phyloP scores from a whole-genome alignment of 176 grass and related monocot species.

The Oryza brachyantha region DNA sequence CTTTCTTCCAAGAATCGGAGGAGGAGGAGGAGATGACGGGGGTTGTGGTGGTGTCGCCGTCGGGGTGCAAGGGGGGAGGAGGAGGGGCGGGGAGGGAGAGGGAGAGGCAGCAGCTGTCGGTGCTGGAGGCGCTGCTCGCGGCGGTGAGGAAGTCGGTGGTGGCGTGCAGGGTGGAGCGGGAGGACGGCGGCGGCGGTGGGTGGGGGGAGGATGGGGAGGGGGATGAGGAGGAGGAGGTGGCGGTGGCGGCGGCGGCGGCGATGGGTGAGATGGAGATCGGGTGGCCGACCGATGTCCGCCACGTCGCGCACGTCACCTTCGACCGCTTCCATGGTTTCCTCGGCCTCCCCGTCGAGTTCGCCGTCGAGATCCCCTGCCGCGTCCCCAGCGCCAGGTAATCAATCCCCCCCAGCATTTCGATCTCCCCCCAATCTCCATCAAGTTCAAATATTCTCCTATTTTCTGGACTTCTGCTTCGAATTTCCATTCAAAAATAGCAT shows the following conservation, averaged over 20 bases:
- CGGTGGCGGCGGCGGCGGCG: background rate
- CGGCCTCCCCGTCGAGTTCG: slow-evolving; percentile 89
- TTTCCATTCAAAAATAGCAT: background rate
- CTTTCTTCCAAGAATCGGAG: no score
- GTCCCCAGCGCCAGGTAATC: slow-evolving; percentile 76
- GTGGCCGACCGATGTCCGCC: slow-evolving; percentile 80
- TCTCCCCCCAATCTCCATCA: background rate
- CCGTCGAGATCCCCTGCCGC: slow-evolving; percentile 76
- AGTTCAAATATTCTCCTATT: background rate
- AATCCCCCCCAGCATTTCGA: background rate
- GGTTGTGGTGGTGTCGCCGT: slow-evolving; percentile 71
- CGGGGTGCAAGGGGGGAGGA: slow-evolving; percentile 63
- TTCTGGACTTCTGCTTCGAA: no score
- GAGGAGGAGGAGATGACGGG: slow-evolving; percentile 47
- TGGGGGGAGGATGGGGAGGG: background rate
- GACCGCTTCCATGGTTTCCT: slow-evolving; percentile 90
- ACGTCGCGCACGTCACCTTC: slow-evolving; percentile 90
- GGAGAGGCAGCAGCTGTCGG: slow-evolving; percentile 42
- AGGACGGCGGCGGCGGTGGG: slow-evolving; percentile 8
- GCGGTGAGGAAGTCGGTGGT: slow-evolving; percentile 74
- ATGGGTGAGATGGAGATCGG: slow-evolving; percentile 69
- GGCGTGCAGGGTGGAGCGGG: slow-evolving; percentile 66
- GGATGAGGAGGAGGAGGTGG: background rate
- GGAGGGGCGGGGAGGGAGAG: slow-evolving; percentile 15
- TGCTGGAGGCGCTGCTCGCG: slow-evolving; percentile 56